phyloP scores from a whole-genome alignment of 192 early-diverging fungal genomes.

The Coemansia sp. region DNA sequence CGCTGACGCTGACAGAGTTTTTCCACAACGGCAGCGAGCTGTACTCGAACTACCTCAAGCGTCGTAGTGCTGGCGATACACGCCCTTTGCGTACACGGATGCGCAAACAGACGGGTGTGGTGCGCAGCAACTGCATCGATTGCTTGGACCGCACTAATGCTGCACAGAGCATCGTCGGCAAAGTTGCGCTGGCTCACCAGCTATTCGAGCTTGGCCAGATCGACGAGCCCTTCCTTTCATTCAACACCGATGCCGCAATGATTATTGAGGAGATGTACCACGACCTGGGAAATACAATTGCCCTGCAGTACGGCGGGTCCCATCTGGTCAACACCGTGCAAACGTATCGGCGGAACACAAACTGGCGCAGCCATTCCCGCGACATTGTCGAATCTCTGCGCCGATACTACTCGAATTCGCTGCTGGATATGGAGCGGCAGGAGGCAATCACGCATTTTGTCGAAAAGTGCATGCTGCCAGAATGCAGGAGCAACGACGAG shows the following conservation, averaged over 20 bases:
- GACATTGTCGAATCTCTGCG: conserved; percentile 94
- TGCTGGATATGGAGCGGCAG: conserved; percentile 96
- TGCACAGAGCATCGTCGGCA: conserved; percentile 93
- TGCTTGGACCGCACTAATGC: conserved; percentile 98
- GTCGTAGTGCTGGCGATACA: conserved; percentile 19
- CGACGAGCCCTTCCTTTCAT: conserved; percentile 70
- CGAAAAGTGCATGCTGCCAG: conserved; percentile 36
- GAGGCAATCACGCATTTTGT: conserved; percentile 92
- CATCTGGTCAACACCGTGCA: conserved; percentile 98
- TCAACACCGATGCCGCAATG: conserved; percentile 91
- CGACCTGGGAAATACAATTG: conserved; percentile 96
- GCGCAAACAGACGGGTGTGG: conserved; percentile 39
- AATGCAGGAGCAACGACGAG: conserved; percentile 9
- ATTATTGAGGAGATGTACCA: conserved; percentile 97
- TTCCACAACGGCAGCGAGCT: conserved; percentile 88
- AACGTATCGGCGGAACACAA: conserved; percentile 91
- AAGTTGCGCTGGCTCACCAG: conserved; percentile 90
- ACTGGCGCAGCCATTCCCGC: conserved; percentile 91
- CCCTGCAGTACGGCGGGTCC: conserved; percentile 93
- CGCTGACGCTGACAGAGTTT: conserved; percentile 81
- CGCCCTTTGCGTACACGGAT: conserved; percentile 12
- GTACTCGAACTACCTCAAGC: conserved; percentile 36
- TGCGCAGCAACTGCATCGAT: conserved; percentile 97
- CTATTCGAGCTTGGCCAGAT: conserved; percentile 87
- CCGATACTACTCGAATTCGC: conserved; percentile 91